Percentiles rank a stretch among this genome's conserved stretches.
phyloP scores from a whole-genome alignment of 2,329 filamentous ascomycete genomes.

The Aspergillus costaricaensis region DNA sequence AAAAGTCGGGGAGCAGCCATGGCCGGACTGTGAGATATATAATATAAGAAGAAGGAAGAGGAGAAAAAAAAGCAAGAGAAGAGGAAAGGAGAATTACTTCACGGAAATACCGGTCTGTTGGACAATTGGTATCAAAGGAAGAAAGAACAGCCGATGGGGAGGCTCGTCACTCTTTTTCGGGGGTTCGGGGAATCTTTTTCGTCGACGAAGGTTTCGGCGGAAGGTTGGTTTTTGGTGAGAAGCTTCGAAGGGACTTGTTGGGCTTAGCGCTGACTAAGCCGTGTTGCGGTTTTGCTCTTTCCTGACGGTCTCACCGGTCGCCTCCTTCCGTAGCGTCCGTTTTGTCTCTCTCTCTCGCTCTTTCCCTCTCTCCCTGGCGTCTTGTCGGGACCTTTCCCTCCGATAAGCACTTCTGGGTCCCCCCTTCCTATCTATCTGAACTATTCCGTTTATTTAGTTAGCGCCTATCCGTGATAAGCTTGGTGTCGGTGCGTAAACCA shows the following conservation, averaged over 20 bases:
- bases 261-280: conserved; percentile 36
- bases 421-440: too few relatives aligned
- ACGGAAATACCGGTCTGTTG: not conserved
- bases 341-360: not conserved
- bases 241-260: conserved; percentile 36
- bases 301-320: conserved; percentile 35
- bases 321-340: conserved; percentile 30
- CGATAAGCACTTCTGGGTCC: conserved; percentile 6
- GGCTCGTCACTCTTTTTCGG: conserved; percentile 8
- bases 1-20: conserved; percentile 65
- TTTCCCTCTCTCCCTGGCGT: conserved; percentile 3
- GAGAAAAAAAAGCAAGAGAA: conserved; percentile 15
- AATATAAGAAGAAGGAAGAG: conserved; percentile 16
- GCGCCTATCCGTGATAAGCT: not conserved
- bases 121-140: conserved; percentile 6
- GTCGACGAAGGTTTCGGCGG: conserved; percentile 16
- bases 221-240: conserved; percentile 27
- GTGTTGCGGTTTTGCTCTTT: not conserved
- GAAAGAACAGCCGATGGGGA: conserved; percentile 7
- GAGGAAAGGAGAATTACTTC: conserved; percentile 19
- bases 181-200: conserved; percentile 7
- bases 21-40: conserved; percentile 38
- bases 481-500: too few relatives aligned
- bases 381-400: conserved; percentile 12
- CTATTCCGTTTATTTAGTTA: not conserved